phyloP scores from a whole-genome alignment of 2,329 filamentous ascomycete species.

The Dactylellina leptospora region DNA sequence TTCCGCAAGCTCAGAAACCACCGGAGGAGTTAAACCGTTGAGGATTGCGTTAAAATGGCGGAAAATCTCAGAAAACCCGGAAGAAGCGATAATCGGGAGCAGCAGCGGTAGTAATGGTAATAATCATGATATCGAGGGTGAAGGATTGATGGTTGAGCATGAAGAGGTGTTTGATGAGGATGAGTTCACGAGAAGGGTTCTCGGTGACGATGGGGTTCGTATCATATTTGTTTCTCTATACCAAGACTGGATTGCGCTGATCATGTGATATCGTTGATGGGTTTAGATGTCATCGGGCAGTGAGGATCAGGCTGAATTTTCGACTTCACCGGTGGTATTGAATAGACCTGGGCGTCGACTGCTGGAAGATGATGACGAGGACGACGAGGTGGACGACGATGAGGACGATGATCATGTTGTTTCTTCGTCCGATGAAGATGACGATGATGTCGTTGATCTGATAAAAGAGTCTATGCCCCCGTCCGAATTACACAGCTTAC shows the following conservation, averaged over 20 bases:
- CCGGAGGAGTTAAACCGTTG: conserved; percentile 25
- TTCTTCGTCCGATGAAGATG: conserved; percentile 45
- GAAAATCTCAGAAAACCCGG: conserved; percentile 44
- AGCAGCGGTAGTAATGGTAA: background rate
- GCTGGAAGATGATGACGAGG: conserved; percentile 30
- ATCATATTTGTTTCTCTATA: background rate
- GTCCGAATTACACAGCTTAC: conserved; percentile 45
- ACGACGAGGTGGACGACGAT: conserved; percentile 35
- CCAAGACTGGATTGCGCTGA: background rate
- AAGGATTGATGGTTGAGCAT: conserved; percentile 50
- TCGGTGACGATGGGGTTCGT: conserved; percentile 50
- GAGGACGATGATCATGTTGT: conserved; percentile 37
- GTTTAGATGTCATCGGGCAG: conserved; percentile 48
- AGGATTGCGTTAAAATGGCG: conserved; percentile 47
- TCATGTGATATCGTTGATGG: conserved; percentile 13
- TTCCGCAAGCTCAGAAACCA: conserved; percentile 1
- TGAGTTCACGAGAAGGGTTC: conserved; percentile 43
- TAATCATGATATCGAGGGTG: conserved; percentile 50
- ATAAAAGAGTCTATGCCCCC: conserved; percentile 48
- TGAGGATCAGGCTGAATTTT: conserved; percentile 48
- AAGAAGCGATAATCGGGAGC: conserved; percentile 33
- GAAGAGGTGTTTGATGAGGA: conserved; percentile 49
- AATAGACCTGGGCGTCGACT: conserved; percentile 28
- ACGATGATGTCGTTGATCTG: conserved; percentile 50
- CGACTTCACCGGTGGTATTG: conserved; percentile 40